Evolutionary conservation across 2,329 filamentous ascomycete species (phyloP), one percentile per base, ranked within the genome.

Genomic region (Epichloe baconii): DNA sequence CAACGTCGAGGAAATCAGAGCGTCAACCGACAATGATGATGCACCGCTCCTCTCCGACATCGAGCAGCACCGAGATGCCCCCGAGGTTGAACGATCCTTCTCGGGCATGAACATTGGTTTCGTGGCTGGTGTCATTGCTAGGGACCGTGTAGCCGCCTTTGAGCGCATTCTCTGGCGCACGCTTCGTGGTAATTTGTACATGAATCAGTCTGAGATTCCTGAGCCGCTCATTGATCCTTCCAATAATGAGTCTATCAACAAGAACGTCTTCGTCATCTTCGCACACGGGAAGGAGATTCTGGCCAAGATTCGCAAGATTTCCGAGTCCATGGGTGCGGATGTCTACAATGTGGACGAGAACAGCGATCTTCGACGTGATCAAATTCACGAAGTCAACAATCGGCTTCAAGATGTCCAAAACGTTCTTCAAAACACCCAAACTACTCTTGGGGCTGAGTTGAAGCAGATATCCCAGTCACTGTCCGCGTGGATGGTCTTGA

Each of bases 211-310:
- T 41, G 93, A 98, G 75, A 98, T 98, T 55, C 84, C 89, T 7
- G 91, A 98, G 67, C 82, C 88, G 38, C 85, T 98, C 59, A 77
- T 95, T 66, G 88, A 98, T 67, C 91, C 93, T 15, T 79, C 85
- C 64, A 95, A 82, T 72, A 96, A 97, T 66, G 91, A 97, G 71
- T 77, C 87, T 57, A 78, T 94, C 60, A 82, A 86, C 74, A 98
- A 98, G 82, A 98, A 96, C 61, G 93, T 98, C 51, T 98, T 98
- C 64, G 91, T 98, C 64, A 98, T 98, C 68, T 98, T 98, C 62
- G 93, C 93, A 12, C 93, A 98, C 64, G 93, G 93, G 65, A 95
- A 95, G 71, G 91, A 97, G 70, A 95, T 98, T 59, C 83, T 98
- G 61, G 87, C 90, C 64, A 98, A 98, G 81, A 97, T 98, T 65